Evolutionary conservation across 345 rosid genomes (phyloP).

Genomic region (Turritis glabra): DNA sequence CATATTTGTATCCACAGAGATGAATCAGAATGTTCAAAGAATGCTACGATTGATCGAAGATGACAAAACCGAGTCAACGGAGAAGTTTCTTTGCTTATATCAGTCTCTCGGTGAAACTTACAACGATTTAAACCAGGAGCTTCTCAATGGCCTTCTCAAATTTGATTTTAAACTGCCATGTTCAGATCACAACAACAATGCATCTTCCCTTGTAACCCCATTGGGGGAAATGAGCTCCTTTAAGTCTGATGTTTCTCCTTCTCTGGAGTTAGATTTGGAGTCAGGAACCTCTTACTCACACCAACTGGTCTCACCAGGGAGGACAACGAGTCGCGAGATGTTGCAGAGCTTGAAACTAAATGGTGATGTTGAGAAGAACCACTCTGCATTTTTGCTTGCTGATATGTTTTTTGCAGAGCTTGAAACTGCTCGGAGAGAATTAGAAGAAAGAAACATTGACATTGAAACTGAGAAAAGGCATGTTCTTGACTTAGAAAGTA

Average conservation of each 20-base stretch:
- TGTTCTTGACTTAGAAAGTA: constrained; percentile 41
- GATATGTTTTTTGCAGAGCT: constrained; percentile 40
- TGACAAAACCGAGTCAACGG: background rate
- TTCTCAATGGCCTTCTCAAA: constrained; percentile 19
- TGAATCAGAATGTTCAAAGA: constrained; percentile 8
- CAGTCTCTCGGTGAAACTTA: constrained; percentile 32
- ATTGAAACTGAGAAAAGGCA: constrained; percentile 42
- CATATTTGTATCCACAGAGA: constrained; percentile 18
- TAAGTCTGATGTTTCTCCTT: constrained; percentile 45
- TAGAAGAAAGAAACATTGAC: constrained; percentile 33
- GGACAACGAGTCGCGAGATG: constrained; percentile 39
- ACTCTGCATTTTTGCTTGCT: constrained; percentile 31
- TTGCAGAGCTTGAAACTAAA: constrained; percentile 43
- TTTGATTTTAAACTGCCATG: constrained; percentile 27
- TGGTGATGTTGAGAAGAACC: constrained; percentile 46
- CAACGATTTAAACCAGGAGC: constrained; percentile 35
- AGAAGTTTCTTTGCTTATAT: constrained; percentile 27
- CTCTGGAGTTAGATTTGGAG: constrained; percentile 60
- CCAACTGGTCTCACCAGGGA: constrained; percentile 34
- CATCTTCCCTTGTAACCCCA: constrained; percentile 40
- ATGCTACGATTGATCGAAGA: constrained; percentile 23
- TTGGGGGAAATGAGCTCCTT: constrained; percentile 24
- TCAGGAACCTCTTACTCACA: constrained; percentile 53
- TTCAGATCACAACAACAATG: constrained; percentile 34
- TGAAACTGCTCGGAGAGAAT: constrained; percentile 39